Conservation (phyloP, 768 basidiomycete species). For the Mycena leptocephala region DNA sequence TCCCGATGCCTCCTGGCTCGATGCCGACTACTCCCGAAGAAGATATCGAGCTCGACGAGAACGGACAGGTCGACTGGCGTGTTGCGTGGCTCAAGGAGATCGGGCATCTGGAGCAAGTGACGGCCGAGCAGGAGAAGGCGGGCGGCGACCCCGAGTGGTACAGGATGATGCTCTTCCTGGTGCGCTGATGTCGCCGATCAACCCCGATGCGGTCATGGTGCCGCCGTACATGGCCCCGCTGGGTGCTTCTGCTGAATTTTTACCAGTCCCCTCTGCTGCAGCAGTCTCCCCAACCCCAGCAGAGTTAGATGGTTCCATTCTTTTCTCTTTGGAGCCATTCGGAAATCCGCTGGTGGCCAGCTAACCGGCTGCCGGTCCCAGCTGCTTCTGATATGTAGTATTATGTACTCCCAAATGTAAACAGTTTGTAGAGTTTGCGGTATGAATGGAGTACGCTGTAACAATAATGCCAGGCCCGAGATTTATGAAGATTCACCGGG, state of each 20-base stretch:
- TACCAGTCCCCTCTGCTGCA: no score
- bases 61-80: constrained; percentile 88
- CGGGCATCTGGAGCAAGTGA: constrained; percentile 80
- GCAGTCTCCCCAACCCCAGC: constrained; percentile 56
- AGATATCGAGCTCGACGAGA: constrained; percentile 80
- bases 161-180: constrained; percentile 87
- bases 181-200: no score
- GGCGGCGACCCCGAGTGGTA: constrained; percentile 90
- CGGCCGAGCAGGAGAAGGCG: constrained; percentile 86
- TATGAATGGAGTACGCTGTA: no score
- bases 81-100: constrained; percentile 88
- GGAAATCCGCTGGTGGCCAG: no score
- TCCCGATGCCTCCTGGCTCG: constrained; percentile 65
- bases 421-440: no score
- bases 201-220: constrained; percentile 82
- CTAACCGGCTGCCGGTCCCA: no score
- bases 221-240: constrained; percentile 59
- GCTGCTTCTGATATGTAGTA: no score
- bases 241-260: constrained; percentile 44
- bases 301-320: constrained; percentile 6
- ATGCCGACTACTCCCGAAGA: constrained; percentile 79
- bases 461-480: no score
- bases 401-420: no score
- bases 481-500: no score
- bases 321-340: background rate